Conservation (phyloP, 202 grass and related monocot genomes). For the Zizania palustris region DNA sequence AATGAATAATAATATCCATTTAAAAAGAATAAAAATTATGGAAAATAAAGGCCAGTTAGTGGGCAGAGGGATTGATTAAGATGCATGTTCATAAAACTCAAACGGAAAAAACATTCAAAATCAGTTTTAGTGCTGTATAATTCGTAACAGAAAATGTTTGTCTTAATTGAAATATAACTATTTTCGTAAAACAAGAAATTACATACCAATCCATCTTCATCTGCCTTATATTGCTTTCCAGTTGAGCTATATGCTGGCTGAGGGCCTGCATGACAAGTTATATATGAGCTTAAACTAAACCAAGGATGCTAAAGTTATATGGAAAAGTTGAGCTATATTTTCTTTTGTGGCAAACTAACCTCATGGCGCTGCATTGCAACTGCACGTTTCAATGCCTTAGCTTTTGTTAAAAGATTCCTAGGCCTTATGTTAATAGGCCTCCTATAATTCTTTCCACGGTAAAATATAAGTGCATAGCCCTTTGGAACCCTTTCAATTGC, state of each 20-base stretch:
- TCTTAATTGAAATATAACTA: background rate
- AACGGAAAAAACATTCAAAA: background rate
- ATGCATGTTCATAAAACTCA: background rate
- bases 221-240: conserved; percentile 71
- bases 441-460: conserved; percentile 93
- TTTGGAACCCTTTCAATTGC: conserved; percentile 90
- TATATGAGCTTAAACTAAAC: conserved; percentile 35
- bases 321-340: background rate
- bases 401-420: conserved; percentile 94
- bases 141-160: background rate
- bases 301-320: conserved; percentile 3
- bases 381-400: conserved; percentile 87
- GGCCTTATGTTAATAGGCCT: conserved; percentile 96
- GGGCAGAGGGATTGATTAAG: background rate
- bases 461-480: conserved; percentile 87
- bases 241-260: conserved; percentile 82
- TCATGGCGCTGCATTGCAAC: conserved; percentile 98
- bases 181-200: conserved; percentile 40
- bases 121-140: background rate
- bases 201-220: conserved; percentile 91
- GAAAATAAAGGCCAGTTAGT: background rate
- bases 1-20: background rate
- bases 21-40: background rate
- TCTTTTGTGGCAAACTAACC: conserved; percentile 50
- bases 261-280: conserved; percentile 71